Conservation (phyloP, 495 filamentous ascomycete species). For the Choiromyces venosus region DNA sequence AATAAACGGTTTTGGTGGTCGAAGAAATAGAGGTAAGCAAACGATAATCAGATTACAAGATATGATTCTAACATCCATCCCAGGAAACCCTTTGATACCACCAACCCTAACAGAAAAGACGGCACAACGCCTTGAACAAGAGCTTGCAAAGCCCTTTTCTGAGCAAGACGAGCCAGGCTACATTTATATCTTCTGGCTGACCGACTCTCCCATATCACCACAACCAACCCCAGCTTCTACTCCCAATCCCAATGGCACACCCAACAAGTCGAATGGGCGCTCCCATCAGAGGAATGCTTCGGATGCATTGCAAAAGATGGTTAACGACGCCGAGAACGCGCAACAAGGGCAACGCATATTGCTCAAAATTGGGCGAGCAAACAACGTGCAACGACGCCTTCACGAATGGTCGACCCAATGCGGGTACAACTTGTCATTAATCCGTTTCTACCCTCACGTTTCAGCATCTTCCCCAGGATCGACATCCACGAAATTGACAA, state of each 20-base stretch:
- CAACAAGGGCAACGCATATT: slow-evolving; percentile 66
- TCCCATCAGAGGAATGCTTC: neutral
- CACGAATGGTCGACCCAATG: slow-evolving; percentile 93
- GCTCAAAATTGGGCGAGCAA: slow-evolving; percentile 86
- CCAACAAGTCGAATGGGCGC: slow-evolving; percentile 5
- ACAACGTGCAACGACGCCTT: slow-evolving; percentile 82
- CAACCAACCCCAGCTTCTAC: slow-evolving; percentile 51
- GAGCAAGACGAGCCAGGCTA: slow-evolving; percentile 76
- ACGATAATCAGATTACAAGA: slow-evolving; percentile 5
- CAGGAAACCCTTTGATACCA: slow-evolving; percentile 52
- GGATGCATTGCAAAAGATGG: slow-evolving; percentile 51
- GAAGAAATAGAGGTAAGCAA: neutral
- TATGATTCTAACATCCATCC: slow-evolving; percentile 39
- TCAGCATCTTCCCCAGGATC: slow-evolving; percentile 39
- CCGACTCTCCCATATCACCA: slow-evolving; percentile 53
- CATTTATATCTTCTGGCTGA: slow-evolving; percentile 97
- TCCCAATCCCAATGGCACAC: slow-evolving; percentile 27
- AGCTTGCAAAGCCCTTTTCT: slow-evolving; percentile 78
- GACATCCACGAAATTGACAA: slow-evolving; percentile 31
- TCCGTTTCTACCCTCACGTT: slow-evolving; percentile 87
- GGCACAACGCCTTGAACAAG: slow-evolving; percentile 52
- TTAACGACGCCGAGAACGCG: slow-evolving; percentile 59
- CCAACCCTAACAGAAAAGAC: slow-evolving; percentile 54
- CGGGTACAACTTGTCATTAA: slow-evolving; percentile 73
- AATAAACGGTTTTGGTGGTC: neutral